Conservation (phyloP, 2,329 filamentous ascomycete genomes). For the Zasmidium angulare region DNA sequence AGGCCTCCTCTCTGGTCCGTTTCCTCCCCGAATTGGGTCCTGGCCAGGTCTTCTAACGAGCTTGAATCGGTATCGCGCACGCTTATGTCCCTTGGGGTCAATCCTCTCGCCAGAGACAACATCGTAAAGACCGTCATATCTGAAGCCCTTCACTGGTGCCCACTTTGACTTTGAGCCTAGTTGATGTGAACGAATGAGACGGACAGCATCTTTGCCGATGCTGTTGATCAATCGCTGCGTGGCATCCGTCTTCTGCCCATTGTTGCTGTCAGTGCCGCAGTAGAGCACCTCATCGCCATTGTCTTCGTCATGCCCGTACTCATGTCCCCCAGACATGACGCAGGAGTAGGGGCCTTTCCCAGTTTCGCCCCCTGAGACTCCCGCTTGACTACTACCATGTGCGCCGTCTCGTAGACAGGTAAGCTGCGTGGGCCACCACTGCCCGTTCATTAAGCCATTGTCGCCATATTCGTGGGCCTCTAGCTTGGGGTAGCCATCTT, state of each 20-base stretch:
- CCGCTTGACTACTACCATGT: constrained; percentile 50
- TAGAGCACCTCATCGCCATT: constrained; percentile 52
- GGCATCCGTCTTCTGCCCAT: constrained; percentile 32
- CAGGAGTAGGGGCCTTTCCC: constrained; percentile 54
- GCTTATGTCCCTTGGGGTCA: constrained; percentile 40
- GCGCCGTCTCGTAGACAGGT: constrained; percentile 54
- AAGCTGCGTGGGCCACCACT: constrained; percentile 58
- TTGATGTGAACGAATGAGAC: constrained; percentile 53
- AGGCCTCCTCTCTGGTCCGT: constrained; percentile 43
- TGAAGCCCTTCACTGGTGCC: constrained; percentile 49
- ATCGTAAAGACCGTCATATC: constrained; percentile 60
- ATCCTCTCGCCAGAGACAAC: constrained; percentile 42
- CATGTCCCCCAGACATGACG: constrained; percentile 48
- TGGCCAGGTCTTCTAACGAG: constrained; percentile 47
- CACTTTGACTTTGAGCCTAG: constrained; percentile 43
- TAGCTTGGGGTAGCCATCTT: constrained; percentile 22
- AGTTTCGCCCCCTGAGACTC: constrained; percentile 50
- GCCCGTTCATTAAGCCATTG: constrained; percentile 44
- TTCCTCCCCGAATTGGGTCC: constrained; percentile 46
- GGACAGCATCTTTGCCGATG: constrained; percentile 42
- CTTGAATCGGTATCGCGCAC: constrained; percentile 50
- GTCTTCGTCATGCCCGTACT: constrained; percentile 50
- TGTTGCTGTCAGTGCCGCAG: constrained; percentile 49
- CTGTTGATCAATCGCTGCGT: constrained; percentile 49
- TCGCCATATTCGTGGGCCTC: constrained; percentile 40